Percentiles rank a stretch among this genome's conserved stretches.
Conservation (phyloP, 768 basidiomycete species). For the Scleroderma bovista region DNA sequence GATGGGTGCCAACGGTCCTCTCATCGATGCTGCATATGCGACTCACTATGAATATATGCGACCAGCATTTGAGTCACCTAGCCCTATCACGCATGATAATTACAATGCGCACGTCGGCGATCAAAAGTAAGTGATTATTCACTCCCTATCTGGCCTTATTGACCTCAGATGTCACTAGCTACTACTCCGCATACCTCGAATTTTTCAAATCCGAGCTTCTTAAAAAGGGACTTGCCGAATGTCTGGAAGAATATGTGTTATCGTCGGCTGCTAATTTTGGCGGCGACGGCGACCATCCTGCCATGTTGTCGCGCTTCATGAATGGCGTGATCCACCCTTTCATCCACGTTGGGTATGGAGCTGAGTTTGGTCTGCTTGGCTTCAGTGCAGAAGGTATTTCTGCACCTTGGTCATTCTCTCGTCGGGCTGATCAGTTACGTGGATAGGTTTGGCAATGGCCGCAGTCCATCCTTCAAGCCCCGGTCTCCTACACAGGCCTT, state of each 20-base stretch:
- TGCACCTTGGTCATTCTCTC: slow-evolving; percentile 2
- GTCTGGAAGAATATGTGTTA: slow-evolving; percentile 53
- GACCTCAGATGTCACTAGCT: neutral
- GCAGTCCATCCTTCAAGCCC: slow-evolving; percentile 13
- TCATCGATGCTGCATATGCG: slow-evolving; percentile 35
- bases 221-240: slow-evolving; percentile 32
- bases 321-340: slow-evolving; percentile 58
- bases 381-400: slow-evolving; percentile 54
- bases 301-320: slow-evolving; percentile 54
- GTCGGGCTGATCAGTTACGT: neutral
- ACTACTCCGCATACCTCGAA: slow-evolving; percentile 18
- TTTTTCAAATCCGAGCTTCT: slow-evolving; percentile 43
- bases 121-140: neutral
- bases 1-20: slow-evolving; percentile 17
- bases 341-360: slow-evolving; percentile 58
- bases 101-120: slow-evolving; percentile 38
- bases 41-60: slow-evolving; percentile 26
- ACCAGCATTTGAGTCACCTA: slow-evolving; percentile 39
- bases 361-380: slow-evolving; percentile 57
- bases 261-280: slow-evolving; percentile 31
- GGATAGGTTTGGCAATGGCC: neutral
- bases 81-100: slow-evolving; percentile 40
- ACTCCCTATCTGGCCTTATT: neutral
- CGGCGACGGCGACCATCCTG: slow-evolving; percentile 36
- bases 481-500: slow-evolving; percentile 13